Evolutionary conservation across 2,329 filamentous ascomycete species (phyloP).

Genomic region (Aurifilum marmelostoma): DNA sequence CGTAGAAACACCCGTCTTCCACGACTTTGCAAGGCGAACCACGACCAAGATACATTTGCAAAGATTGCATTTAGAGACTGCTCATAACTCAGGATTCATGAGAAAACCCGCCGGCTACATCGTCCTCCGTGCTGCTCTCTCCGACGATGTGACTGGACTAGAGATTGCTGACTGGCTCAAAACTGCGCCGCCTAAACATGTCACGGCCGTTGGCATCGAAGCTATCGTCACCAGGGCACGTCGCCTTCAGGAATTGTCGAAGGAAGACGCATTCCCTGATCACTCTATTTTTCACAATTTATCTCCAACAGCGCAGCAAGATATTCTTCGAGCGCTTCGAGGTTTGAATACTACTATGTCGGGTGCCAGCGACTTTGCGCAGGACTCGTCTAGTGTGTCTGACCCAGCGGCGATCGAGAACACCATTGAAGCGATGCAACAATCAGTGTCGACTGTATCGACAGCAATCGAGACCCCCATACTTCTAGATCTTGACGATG

Average conservation of each 20-base stretch:
- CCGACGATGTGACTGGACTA: neutral
- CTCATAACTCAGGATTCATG: neutral
- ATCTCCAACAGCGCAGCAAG: neutral
- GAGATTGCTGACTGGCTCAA: conserved; percentile 4
- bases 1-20: neutral
- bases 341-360: neutral
- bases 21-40: neutral
- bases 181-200: neutral
- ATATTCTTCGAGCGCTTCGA: neutral
- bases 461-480: neutral
- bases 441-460: neutral
- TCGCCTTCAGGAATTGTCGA: neutral
- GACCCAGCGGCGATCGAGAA: neutral
- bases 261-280: neutral
- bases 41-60: conserved; percentile 1
- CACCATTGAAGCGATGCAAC: neutral
- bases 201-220: neutral
- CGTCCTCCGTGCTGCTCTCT: neutral
- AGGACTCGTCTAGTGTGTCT: neutral
- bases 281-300: neutral
- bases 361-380: neutral
- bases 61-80: neutral
- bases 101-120: neutral
- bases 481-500: neutral
- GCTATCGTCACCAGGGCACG: neutral